Evolutionary conservation across 495 filamentous ascomycete genomes (phyloP), one percentile per base, ranked within the genome.

Genomic region (Evernia prunastri): DNA sequence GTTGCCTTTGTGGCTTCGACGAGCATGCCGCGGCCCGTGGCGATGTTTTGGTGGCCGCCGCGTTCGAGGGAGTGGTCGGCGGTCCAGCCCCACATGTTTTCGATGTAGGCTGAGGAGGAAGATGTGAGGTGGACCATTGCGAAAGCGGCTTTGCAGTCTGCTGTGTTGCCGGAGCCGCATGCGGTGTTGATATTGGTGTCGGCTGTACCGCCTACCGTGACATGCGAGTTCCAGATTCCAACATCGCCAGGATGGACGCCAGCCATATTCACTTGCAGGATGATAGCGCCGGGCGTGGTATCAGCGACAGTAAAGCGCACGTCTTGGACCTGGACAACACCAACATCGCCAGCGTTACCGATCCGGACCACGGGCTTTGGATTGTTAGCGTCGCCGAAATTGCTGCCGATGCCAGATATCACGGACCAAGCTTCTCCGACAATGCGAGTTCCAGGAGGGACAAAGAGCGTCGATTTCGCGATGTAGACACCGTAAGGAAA

Each of bases 401-500:
- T 76, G 45, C 70, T 40, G 17, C 86, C 86, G 11, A 70, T 69
- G 10, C 69, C 80, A 12, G 79, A 72, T 58, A 86, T 83, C 4
- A 79, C 77, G 70, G 77, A 70, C 49, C 73, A 84, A 17, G 76
- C 76, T 64, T 86, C 82, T 33, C 84, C 84, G 4, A 86, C 78
- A 33, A 86, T 82, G 12, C 78, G 76, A 18, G 79, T 78, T 12
- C 79, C 79, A 0, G 76, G 70, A 0, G 85, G 86, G 45, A 88
- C 72, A 43, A 75, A 66, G 43, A 89, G 68, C 0, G 86, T 89
- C 31, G 77, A 72, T 8, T 76, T 84, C 42, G 88, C 80, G 11
- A 79, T 69, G 67, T 89, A 89, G 0, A 79, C 79, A 15, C 87
- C 86, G 29, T 76, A 74, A 4, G 86, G 85, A 66, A 89, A 84